A percentile compares a stretch with the other conserved stretches of the same genome.
phyloP scores from a whole-genome alignment of 768 basidiomycete species.

The Xerocomus brunneocitrinus region DNA sequence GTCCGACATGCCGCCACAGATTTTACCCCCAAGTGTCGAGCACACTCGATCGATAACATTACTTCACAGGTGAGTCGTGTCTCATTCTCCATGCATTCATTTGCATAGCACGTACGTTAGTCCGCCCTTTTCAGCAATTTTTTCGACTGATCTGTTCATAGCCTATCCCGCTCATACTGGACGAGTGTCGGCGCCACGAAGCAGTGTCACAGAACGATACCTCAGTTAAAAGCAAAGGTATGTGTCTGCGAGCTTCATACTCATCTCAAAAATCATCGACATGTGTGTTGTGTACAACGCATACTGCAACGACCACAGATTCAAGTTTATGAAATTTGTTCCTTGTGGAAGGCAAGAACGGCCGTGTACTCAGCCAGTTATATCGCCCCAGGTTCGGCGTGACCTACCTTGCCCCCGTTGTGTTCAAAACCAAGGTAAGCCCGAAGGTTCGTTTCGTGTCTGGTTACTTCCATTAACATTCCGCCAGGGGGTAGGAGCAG shows the following conservation, averaged over 20 bases:
- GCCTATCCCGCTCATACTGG: not conserved
- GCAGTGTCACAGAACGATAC: not conserved
- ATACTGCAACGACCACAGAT: not conserved
- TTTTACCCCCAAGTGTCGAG: no score
- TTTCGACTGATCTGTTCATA: not conserved
- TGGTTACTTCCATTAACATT: not conserved
- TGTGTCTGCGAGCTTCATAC: constrained; percentile 10
- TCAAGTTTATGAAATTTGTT: no score
- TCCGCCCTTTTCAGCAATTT: not conserved
- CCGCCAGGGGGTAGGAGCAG: not conserved
- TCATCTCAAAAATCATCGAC: constrained; percentile 2
- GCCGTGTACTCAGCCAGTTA: fast-evolving
- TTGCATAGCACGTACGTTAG: constrained; percentile 2
- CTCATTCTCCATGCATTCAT: constrained; percentile 1
- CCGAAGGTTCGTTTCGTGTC: no score
- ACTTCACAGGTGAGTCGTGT: constrained; percentile 6
- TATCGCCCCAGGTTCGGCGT: not conserved
- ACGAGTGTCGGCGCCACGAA: constrained; percentile 8
- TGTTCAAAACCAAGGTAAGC: no score
- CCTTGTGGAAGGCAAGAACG: no score
- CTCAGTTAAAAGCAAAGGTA: not conserved
- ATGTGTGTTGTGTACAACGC: constrained; percentile 14
- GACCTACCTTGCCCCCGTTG: constrained; percentile 6
- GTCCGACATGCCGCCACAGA: not conserved
- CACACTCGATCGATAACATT: not conserved